Evolutionary conservation across 1,284 basidiomycete species (phyloP).

Genomic region (Malassezia vespertilionis): DNA sequence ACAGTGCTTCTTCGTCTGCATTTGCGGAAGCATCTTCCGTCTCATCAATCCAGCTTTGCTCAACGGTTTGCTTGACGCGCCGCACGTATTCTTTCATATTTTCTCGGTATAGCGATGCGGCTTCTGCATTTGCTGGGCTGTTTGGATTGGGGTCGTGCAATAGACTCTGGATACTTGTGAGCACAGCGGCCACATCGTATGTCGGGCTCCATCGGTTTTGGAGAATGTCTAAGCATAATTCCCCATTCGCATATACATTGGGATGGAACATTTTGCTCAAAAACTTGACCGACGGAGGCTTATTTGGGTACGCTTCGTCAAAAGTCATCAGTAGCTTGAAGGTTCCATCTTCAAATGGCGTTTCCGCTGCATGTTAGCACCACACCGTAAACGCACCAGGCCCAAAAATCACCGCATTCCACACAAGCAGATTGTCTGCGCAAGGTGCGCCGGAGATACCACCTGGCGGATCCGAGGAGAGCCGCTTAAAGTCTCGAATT

Average conservation of each 20-base stretch:
- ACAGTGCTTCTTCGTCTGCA: slow-evolving; percentile 3
- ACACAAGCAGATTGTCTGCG: slow-evolving; percentile 96
- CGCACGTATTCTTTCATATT: slow-evolving; percentile 98
- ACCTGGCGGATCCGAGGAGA: slow-evolving; percentile 84
- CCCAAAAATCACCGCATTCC: slow-evolving; percentile 98
- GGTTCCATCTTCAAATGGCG: slow-evolving; percentile 95
- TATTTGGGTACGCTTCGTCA: slow-evolving; percentile 96
- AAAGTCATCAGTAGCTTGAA: slow-evolving; percentile 92
- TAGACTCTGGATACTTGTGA: slow-evolving; percentile 87
- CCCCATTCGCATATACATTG: slow-evolving; percentile 95
- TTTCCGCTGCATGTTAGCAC: slow-evolving; percentile 60
- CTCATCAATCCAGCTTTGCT: slow-evolving; percentile 47
- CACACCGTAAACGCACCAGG: slow-evolving; percentile 57
- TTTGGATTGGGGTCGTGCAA: slow-evolving; percentile 96
- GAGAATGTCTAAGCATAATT: slow-evolving; percentile 91
- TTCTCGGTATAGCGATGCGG: slow-evolving; percentile 85
- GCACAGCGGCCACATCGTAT: slow-evolving; percentile 93
- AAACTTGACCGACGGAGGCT: slow-evolving; percentile 93
- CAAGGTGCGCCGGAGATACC: slow-evolving; percentile 93
- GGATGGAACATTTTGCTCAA: slow-evolving; percentile 97
- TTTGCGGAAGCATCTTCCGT: slow-evolving; percentile 20
- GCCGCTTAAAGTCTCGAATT: slow-evolving; percentile 63
- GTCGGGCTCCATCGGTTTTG: slow-evolving; percentile 98
- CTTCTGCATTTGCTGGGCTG: slow-evolving; percentile 91
- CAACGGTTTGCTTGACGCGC: slow-evolving; percentile 62